Evolutionary conservation across 805 yeast species (phyloP).

Genomic region (Torulaspora maleeae): DNA sequence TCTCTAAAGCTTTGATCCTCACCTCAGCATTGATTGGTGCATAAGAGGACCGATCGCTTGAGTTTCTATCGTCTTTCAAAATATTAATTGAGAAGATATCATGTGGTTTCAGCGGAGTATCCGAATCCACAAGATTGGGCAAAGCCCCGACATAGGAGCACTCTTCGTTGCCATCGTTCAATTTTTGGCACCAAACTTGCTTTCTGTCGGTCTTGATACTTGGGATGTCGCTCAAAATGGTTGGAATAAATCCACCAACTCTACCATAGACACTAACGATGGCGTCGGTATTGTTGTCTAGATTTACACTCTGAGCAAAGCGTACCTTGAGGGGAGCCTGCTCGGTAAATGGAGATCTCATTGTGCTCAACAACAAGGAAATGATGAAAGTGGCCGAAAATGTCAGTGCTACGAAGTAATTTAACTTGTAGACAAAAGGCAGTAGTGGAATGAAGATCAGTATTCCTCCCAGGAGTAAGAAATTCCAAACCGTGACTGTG

Average conservation of each 20-base stretch:
- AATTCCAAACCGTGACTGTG: constrained; percentile 38
- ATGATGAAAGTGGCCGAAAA: constrained; percentile 39
- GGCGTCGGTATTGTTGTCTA: constrained; percentile 35
- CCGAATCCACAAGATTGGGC: constrained; percentile 45
- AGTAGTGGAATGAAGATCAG: constrained; percentile 47
- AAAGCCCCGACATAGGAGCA: constrained; percentile 51
- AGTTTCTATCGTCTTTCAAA: constrained; percentile 45
- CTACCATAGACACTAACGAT: constrained; percentile 49
- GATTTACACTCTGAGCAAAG: constrained; percentile 58
- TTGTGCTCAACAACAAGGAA: constrained; percentile 39
- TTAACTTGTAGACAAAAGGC: constrained; percentile 67
- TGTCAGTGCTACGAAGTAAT: constrained; percentile 44
- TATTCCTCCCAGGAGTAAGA: constrained; percentile 36
- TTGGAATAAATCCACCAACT: constrained; percentile 40
- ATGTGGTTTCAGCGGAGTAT: constrained; percentile 32
- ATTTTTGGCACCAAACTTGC: constrained; percentile 35
- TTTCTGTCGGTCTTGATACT: constrained; percentile 43
- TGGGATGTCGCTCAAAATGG: constrained; percentile 58
- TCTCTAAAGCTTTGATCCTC: constrained; percentile 51
- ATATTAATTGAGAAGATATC: constrained; percentile 48
- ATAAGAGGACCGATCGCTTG: constrained; percentile 46
- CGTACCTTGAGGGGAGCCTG: constrained; percentile 66
- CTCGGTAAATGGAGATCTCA: constrained; percentile 54
- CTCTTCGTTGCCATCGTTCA: constrained; percentile 45
- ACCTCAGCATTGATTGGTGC: constrained; percentile 65